Percentiles rank a stretch among this genome's conserved stretches.
Conservation (phyloP, 352 stramenopile genomes). For the Lagenidium giganteum region DNA sequence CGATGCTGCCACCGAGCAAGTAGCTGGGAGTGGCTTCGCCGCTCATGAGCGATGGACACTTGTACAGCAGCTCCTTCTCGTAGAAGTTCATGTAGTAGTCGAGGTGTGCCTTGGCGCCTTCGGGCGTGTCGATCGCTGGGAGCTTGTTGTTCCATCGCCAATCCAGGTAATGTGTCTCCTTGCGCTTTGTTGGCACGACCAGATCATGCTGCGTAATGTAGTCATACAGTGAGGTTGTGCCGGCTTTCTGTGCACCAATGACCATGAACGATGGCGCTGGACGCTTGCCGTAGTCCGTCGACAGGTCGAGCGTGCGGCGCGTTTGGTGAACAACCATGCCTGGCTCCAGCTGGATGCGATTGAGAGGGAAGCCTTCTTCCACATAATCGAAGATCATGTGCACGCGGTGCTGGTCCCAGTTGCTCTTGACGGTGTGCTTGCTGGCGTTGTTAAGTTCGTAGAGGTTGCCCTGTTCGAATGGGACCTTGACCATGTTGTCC, state of each 20-base stretch:
- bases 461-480: conserved; percentile 91
- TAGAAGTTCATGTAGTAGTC: conserved; percentile 84
- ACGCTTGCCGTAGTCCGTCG: conserved; percentile 69
- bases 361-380: conserved; percentile 65
- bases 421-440: conserved; percentile 95
- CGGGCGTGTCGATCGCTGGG: conserved; percentile 34
- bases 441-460: conserved; percentile 99
- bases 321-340: conserved; percentile 95
- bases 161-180: conserved; percentile 98
- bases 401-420: conserved; percentile 86
- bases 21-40: conserved; percentile 93
- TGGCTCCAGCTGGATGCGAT: conserved; percentile 67
- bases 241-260: conserved; percentile 95
- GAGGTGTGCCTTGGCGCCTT: conserved; percentile 54
- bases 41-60: conserved; percentile 88
- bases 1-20: conserved; percentile 67
- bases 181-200: conserved; percentile 84
- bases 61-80: conserved; percentile 70
- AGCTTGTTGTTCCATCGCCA: conserved; percentile 93
- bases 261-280: conserved; percentile 91
- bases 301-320: conserved; percentile 91
- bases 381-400: conserved; percentile 99
- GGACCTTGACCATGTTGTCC: conserved; percentile 83
- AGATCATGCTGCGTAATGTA: conserved; percentile 97
- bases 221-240: conserved; percentile 97